Conservation (phyloP, 257 asterid species). For the Mentha longifolia region DNA sequence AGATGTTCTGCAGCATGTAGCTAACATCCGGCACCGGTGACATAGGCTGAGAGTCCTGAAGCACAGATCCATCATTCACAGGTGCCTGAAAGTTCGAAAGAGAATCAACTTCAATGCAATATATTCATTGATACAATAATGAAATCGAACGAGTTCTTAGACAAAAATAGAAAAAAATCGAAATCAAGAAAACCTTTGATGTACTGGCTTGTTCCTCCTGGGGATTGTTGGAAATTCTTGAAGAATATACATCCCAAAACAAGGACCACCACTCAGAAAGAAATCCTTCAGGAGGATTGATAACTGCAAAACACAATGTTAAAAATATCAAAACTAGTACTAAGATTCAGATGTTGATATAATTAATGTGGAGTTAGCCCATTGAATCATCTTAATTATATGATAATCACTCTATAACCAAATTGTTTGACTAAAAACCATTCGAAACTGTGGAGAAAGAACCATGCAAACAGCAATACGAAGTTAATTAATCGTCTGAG, state of each 20-base stretch:
- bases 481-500: background rate
- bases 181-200: conserved; percentile 35
- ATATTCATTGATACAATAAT: background rate
- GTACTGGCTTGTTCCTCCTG: conserved; percentile 22
- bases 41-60: conserved; percentile 13
- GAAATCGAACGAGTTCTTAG: background rate
- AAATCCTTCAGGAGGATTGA: conserved; percentile 45
- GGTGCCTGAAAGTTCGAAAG: conserved; percentile 25
- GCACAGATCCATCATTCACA: background rate
- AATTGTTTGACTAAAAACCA: background rate
- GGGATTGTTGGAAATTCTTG: background rate
- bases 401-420: conserved; percentile 1
- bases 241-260: conserved; percentile 42
- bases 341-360: background rate
- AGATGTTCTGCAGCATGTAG: conserved; percentile 25
- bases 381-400: too few relatives aligned
- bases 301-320: conserved; percentile 25
- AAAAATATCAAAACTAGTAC: conserved; percentile 12
- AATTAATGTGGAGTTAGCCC: background rate
- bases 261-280: conserved; percentile 57
- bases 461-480: background rate
- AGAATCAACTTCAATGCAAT: conserved; percentile 10
- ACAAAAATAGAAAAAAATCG: conserved; percentile 2
- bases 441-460: background rate
- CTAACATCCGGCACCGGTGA: conserved; percentile 15